Conservation (phyloP, 441 rosid genomes). For the Aquilaria agallochum region DNA sequence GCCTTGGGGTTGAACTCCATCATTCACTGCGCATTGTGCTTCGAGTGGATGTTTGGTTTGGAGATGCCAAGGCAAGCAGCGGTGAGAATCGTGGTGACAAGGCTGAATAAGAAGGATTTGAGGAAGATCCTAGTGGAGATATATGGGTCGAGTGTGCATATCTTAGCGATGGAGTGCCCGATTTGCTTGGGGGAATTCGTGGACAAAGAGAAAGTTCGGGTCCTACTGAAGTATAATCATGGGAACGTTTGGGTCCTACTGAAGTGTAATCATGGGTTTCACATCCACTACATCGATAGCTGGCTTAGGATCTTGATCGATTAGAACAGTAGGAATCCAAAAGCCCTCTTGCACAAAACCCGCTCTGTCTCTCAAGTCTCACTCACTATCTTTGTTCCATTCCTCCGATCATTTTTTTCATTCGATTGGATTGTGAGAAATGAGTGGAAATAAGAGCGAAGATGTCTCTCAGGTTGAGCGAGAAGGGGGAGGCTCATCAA, state of each 20-base stretch:
- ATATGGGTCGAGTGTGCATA: constrained; percentile 39
- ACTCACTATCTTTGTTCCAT: too few relatives aligned
- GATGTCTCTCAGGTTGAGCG: too few relatives aligned
- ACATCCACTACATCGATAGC: constrained; percentile 68
- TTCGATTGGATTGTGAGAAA: too few relatives aligned
- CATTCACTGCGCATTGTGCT: constrained; percentile 46
- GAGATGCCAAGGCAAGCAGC: constrained; percentile 22
- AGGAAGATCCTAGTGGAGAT: constrained; percentile 53
- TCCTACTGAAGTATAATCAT: constrained; percentile 44
- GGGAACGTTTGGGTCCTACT: constrained; percentile 76
- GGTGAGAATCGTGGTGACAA: constrained; percentile 35
- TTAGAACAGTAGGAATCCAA: too few relatives aligned
- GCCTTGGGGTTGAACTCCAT: constrained; percentile 54
- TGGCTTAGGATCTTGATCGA: constrained; percentile 39
- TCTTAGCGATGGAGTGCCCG: constrained; percentile 62
- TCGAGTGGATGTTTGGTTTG: constrained; percentile 31
- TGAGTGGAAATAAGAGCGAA: too few relatives aligned
- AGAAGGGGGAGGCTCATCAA: too few relatives aligned
- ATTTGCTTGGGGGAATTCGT: constrained; percentile 73
- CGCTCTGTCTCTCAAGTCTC: too few relatives aligned
- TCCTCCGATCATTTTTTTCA: too few relatives aligned
- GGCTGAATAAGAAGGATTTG: constrained; percentile 55
- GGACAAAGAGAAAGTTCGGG: constrained; percentile 70
- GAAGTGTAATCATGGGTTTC: constrained; percentile 77
- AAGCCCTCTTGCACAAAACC: too few relatives aligned